Evolutionary conservation across 169 alveolate species (phyloP).

Genomic region (Miamiensis avidus): DNA sequence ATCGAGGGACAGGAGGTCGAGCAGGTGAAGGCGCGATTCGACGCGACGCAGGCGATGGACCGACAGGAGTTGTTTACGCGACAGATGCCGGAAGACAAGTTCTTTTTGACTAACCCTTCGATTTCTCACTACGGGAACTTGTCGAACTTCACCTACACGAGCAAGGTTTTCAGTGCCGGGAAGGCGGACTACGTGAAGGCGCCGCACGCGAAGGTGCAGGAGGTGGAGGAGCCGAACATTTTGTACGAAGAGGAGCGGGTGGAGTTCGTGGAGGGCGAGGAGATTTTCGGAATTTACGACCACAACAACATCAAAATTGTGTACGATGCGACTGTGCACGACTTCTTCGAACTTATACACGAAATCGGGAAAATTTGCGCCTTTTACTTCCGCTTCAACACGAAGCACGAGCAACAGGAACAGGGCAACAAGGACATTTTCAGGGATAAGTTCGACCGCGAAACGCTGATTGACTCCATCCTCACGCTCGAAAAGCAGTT

Average conservation of each 20-base stretch:
- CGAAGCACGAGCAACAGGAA: constrained; percentile 11
- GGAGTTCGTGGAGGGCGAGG: background rate
- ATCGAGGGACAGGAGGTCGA: background rate
- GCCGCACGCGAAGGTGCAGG: background rate
- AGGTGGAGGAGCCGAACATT: background rate
- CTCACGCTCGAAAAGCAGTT: background rate
- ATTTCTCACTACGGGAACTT: constrained; percentile 16
- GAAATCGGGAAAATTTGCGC: constrained; percentile 22
- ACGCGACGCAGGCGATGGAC: background rate
- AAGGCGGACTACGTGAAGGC: background rate
- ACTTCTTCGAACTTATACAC: constrained; percentile 1
- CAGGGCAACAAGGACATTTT: constrained; percentile 6
- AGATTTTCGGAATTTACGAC: background rate
- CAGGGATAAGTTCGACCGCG: constrained; percentile 22
- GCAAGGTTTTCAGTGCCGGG: background rate
- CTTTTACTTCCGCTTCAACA: constrained; percentile 14
- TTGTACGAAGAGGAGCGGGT: constrained; percentile 15
- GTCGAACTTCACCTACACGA: background rate
- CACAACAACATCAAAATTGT: constrained; percentile 10
- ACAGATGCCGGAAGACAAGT: constrained; percentile 1
- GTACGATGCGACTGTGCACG: constrained; percentile 8
- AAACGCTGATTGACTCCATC: constrained; percentile 12
- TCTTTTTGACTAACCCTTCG: constrained; percentile 11
- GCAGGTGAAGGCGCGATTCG: background rate
- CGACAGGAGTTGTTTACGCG: background rate